Evolutionary conservation across 208 protist genomes (phyloP), one percentile per base, ranked within the genome.

Genomic region (Wallacemonas sp.): DNA sequence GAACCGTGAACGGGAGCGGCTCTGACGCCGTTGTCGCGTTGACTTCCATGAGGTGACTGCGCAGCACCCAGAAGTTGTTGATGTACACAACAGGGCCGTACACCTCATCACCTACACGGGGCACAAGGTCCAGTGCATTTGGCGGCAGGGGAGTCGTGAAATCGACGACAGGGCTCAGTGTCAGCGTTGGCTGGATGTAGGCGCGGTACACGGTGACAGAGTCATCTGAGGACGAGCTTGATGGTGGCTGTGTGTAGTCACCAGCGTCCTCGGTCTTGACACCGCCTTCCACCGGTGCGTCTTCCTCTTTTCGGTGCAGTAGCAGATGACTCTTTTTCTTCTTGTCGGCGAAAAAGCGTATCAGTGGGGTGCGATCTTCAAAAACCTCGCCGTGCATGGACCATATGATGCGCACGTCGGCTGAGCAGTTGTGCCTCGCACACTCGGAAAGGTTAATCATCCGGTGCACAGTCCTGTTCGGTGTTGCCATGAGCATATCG

Each of bases 51-150:
- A 93, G 71, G 54, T 98, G 79, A 19, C 96, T 83, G 5, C 73
- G 78, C 27, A 97, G 62, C n/a, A 92, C 55, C 94, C 95, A 98
- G 59, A 99, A 98, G 41, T 98, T 95, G 73, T 98, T 98, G 22
- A 97, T 69, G 72, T 92, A 97, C 15, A 98, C 45, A 13, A 91
- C 81, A 1, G 97, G 97, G 26, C 76, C 73, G 68, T 98, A 98
- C 8, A 66, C 66, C 2, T 72, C 41, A 42, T 45, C 33, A 15
- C 71, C 62, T 5, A 85, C 62, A 17, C 71, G 36, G 1, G 77
- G 70, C 3, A 67, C 81, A 39, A 86, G 78, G 8, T 82, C 73
- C 6, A 73, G 33, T 38, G 62, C 74, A n/a, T 63, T 58, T 17
- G 65, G 68, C 17, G 84, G 74, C 13, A 90, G 76, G 17, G 89